Base-by-base conservation (phyloP, 192 early-diverging fungal species). In the Podochytrium sp. region DNA sequence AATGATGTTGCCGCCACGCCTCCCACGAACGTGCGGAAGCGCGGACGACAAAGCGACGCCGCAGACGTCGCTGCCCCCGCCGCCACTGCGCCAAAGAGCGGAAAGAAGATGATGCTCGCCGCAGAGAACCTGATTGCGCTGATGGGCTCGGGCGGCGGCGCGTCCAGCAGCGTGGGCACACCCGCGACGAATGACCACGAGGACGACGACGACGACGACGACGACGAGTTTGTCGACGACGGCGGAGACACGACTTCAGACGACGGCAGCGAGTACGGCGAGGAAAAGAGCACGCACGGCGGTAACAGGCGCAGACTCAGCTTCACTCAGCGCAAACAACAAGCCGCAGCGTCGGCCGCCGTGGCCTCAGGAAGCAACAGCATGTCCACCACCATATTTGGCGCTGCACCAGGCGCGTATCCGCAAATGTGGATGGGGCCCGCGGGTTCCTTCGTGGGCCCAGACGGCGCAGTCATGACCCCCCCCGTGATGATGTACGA, bases 91-190 rank as follows among this genome's bases (percentile, higher is more conserved):
- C 63, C 47, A 47, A 47, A 47, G 43, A 55, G 5, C 52, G 23
- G 23, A 7, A 29, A 20, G 25, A 55, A 55, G 32, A 25, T 71
- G 41, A n/a, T 25, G 10, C 3, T 60, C 3, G 69, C 69, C 41
- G 69, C 69, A 23, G 69, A 71, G 33, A 71, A 71, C 56, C 32
- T 71, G 56, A 25, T 55, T 23, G 69, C 52, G 5, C 27, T 60
- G 6, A 47, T 47, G 41, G 56, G 14, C 33, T 29, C 37, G 12
- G 43, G 34, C 40, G 67, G 34, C 12, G 18, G 27, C 25, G 33
- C 12, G 12, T 20, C 7, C 25, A 25, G 5, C 25, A 25, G 43
- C 20, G 43, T 7, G 43, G 43, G 30, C 52, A 10, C 5, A 25
- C 20, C 12, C 23, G 30, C 52, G 0, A 55, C 23, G 52, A 7